Percentiles rank a stretch among this genome's conserved stretches.
Evolutionary conservation across 176 grass and related monocot genomes (phyloP).

Genomic region (Oryza rufipogon): DNA sequence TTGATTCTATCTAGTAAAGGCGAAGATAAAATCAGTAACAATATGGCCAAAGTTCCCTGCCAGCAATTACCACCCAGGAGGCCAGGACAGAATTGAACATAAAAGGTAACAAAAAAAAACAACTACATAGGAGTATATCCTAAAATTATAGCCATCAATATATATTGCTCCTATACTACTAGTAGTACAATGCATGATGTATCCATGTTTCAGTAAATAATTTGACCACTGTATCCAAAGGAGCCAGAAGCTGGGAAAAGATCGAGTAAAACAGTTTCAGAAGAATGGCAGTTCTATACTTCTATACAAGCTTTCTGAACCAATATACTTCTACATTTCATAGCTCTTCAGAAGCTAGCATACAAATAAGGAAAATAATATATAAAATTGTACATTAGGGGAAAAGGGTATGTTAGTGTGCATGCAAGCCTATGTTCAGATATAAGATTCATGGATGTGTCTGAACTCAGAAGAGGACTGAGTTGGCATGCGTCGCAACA

Average conservation of each 20-base stretch:
- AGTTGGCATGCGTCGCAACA: constrained; percentile 5
- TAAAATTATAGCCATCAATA: too few species aligned
- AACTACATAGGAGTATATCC: too few species aligned
- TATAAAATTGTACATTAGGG: not conserved
- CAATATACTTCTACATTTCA: constrained; percentile 18
- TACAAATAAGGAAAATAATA: not conserved
- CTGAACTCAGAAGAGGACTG: not conserved
- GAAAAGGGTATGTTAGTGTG: too few species aligned
- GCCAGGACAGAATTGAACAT: too few species aligned
- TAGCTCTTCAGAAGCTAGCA: constrained; percentile 4
- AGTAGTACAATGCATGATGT: not conserved
- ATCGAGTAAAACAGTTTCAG: not conserved
- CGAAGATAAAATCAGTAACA: too few species aligned
- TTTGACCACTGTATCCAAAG: not conserved
- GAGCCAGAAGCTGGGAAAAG: too few species aligned
- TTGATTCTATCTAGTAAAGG: too few species aligned
- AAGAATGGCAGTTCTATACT: not conserved
- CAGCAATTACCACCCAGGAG: too few species aligned
- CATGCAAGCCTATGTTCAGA: too few species aligned
- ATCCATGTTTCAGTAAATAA: not conserved
- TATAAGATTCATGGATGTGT: too few species aligned
- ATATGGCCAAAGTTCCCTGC: too few species aligned
- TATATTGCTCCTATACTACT: not conserved
- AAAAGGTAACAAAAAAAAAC: too few species aligned
- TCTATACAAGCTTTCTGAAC: not conserved